Evolutionary conservation across 768 basidiomycete species (phyloP), one percentile per base, ranked within the genome.

Genomic region (Daedaleopsis nitida): DNA sequence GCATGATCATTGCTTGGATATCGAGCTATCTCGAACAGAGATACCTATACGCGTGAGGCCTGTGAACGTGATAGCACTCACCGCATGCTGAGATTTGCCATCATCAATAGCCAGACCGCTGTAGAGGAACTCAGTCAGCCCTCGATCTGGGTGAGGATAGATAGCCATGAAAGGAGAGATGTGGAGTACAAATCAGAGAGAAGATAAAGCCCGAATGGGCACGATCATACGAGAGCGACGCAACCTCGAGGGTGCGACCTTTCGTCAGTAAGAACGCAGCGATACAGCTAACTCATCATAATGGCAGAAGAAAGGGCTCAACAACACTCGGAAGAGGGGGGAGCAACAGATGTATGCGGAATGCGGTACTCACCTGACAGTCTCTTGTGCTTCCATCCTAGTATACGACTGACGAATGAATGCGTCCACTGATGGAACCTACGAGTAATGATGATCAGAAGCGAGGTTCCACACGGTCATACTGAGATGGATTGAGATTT

Each of bases 161-260:
- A 32, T 32, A 32, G 27, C 27, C 4, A 3, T 32, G 11, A 10
- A 17, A 42, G 5, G 11, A 42, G 39, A 42, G 39, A 42, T 13
- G 39, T 42, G 27, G 27, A 32, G 27, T 32, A 7, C 27, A 13
- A 87, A 43, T 47, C 45, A 47, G 45, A 47, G 45, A 47, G 45
- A 47, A 47, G 45, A 47, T 47, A 47, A 43, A n/a, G 45, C 45
- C 21, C 45, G 17, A 8, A 4, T 3, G 45, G 21, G 45, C 45
- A 11, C 21, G 19, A 23, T 47, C 45, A 47, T n/a, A n/a, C 45
- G 11, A 47, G 45, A 47, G 45, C 45, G 19, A 16, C 45, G 45
- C 45, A 17, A 43, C 42, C n/a, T 11, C 12, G n/a, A 43, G n/a
- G 14, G n/a, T 23, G 5, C 17, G 45, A 47, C 45, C 45, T 21